These are phyloP conservation scores for Serendipita sp. DNA, from an alignment of 768 basidiomycete genomes.

Conservation along the genomic window DNA sequence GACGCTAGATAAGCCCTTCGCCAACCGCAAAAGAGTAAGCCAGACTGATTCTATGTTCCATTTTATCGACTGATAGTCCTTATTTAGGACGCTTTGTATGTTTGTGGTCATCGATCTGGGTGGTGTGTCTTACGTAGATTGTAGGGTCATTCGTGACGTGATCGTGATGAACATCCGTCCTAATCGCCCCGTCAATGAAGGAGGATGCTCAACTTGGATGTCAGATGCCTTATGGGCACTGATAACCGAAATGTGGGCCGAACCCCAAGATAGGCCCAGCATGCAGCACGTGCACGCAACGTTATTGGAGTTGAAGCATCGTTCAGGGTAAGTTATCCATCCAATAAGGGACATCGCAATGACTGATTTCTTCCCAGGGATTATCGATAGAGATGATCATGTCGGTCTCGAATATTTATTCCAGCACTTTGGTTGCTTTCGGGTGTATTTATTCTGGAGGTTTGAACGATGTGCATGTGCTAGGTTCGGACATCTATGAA, in stretches of 20 bases:
- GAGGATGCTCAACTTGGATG: neutral
- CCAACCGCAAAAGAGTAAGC: conserved; percentile 29
- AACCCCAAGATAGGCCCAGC: neutral
- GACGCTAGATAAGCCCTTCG: conserved; percentile 37
- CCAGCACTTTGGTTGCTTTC: no score
- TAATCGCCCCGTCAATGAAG: neutral
- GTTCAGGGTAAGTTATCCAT: neutral
- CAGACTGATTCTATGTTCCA: neutral
- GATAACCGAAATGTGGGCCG: neutral
- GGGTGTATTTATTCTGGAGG: no score
- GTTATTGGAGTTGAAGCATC: neutral
- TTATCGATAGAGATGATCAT: no score
- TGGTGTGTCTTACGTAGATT: neutral
- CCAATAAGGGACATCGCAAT: neutral
- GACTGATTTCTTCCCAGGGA: no score
- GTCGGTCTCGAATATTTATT: no score
- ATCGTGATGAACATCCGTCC: neutral
- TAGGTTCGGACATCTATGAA: no score
- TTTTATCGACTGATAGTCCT: neutral
- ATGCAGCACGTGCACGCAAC: conserved; percentile 5
- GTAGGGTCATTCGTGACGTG: conserved; percentile 1
- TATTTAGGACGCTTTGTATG: neutral
- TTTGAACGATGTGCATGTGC: no score
- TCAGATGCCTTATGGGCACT: neutral
- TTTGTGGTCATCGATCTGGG: neutral